Base-by-base conservation (phyloP, 805 yeast genomes). In the Schwanniomyces yamadae region DNA sequence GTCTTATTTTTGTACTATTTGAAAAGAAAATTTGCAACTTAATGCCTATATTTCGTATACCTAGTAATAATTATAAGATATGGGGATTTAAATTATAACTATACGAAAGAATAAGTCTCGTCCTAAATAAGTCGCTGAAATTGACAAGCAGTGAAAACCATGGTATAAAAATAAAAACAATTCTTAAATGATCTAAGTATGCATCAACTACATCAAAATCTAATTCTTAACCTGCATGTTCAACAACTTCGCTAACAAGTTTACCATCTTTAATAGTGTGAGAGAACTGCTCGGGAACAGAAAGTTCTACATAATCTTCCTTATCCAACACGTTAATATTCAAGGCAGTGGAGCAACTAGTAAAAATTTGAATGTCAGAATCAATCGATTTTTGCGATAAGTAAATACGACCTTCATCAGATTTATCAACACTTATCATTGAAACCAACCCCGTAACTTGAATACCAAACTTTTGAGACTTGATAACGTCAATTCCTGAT, bases 221-320 rank as follows among this genome's bases (percentile, higher is more conserved):
- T n/a, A n/a, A n/a, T n/a, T n/a, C 21, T 30, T 63, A 86, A 43
- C 90, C 93, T 19, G 82, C 80, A 61, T 86, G 95, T 58, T 84
- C 93, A 31, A 87, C 95, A 45, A 89, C 82, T 43, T 75, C 71
- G 47, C 86, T 78, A 22, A 72, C 69, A 42, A 90, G 61, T 52
- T 76, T 75, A 19, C 91, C 93, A 29, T 63, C 59, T 36, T 63
- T 69, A 43, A 86, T 68, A 12, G 76, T 69, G 62, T 88, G 96
- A 54, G 78, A 77, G 61, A 93, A 75, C 67, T 93, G 99, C 63
- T 93, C 99, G 6, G 98, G 96, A 27, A 85, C 77, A 6, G 96
- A 81, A 36, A 79, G 66, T 61, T 93, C 99, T 36, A 71, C 76
- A 61, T 75, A 81, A 57, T 91, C 96, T 15, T 73, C 82, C 11